Percentiles rank a stretch among this genome's conserved stretches.
Conservation (phyloP, 306 rosid genomes). For the Castanea sativa region DNA sequence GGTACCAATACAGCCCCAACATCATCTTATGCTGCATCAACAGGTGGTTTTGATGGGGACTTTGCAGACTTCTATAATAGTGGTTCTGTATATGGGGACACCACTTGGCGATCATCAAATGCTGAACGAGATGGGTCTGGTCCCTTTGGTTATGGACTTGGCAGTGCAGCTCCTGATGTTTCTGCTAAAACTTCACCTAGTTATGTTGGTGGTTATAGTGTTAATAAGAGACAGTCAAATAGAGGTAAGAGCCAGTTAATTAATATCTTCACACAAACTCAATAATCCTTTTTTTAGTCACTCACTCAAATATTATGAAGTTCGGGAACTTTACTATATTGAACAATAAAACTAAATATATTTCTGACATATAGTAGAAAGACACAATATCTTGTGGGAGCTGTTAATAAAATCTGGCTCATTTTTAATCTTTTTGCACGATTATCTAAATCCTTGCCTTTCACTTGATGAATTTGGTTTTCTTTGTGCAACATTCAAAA, state of each 20-base stretch:
- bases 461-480: not conserved
- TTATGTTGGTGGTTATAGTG: conserved; percentile 91
- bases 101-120: conserved; percentile 85
- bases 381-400: not conserved
- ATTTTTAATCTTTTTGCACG: not conserved
- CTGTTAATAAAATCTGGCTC: not conserved
- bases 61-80: conserved; percentile 64
- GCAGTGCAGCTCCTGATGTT: conserved; percentile 69
- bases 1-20: conserved; percentile 53
- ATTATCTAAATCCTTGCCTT: not conserved
- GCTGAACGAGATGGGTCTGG: conserved; percentile 78
- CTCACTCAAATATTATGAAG: conserved; percentile 7
- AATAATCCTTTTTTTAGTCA: conserved; percentile 1
- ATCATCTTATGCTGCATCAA: conserved; percentile 71
- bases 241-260: conserved; percentile 67
- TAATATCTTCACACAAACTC: conserved; percentile 20
- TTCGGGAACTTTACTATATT: not conserved
- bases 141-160: conserved; percentile 85
- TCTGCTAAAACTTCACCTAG: conserved; percentile 82
- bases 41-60: conserved; percentile 77
- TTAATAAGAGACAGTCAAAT: conserved; percentile 91
- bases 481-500: too few species aligned
- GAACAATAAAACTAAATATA: not conserved
- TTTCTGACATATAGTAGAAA: not conserved
- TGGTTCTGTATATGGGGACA: conserved; percentile 71